Conservation (phyloP, 192 early-diverging fungal genomes). For the Lobosporangium transversale region DNA sequence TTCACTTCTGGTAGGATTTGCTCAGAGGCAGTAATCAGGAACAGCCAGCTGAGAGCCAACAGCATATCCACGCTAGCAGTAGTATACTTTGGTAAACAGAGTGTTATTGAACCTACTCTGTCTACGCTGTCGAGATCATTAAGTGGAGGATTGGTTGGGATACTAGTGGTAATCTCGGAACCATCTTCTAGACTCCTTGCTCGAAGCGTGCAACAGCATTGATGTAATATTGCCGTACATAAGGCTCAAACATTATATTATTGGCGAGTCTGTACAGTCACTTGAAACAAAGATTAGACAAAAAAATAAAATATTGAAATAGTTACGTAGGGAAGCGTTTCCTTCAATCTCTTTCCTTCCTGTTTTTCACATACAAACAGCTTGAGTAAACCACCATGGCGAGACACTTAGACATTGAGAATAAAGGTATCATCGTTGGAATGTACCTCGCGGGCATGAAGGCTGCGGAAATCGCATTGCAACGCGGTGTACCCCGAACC, state of each 20-base stretch:
- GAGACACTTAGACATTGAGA: no score
- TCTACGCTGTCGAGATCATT: not conserved
- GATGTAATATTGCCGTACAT: conserved; percentile 13
- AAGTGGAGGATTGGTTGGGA: not conserved
- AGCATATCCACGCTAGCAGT: conserved; percentile 18
- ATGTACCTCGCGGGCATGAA: no score
- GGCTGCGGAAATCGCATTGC: no score
- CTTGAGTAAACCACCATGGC: no score
- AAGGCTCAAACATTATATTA: conserved; percentile 26
- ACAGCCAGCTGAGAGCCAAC: not conserved
- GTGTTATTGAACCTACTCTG: not conserved
- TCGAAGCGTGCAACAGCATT: conserved; percentile 16
- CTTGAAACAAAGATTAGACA: no score
- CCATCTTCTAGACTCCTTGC: not conserved
- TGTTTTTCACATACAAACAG: no score
- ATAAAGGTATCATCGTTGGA: no score
- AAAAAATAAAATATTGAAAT: no score
- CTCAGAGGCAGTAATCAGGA: conserved; percentile 14
- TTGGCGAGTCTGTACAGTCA: not conserved
- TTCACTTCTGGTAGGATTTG: conserved; percentile 9
- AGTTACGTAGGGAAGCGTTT: no score
- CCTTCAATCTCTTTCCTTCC: no score
- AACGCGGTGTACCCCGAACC: no score
- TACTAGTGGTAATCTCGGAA: not conserved
- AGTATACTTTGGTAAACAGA: conserved; percentile 17